Percentiles rank a stretch among this genome's conserved stretches.
Conservation (phyloP, 345 rosid species). For the Nephelium lappaceum region DNA sequence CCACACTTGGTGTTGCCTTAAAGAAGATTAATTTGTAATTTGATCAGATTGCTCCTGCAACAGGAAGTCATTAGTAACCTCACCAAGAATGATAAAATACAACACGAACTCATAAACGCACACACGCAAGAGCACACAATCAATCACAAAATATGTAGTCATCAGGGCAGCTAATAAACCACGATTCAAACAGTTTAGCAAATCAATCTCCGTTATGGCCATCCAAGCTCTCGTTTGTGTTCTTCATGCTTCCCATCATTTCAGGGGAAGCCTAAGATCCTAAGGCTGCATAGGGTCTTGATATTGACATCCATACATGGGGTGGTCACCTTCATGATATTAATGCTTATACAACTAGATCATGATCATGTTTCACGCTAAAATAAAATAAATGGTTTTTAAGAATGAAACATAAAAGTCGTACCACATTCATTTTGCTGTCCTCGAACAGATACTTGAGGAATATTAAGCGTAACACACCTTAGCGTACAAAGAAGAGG, state of each 20-base stretch:
- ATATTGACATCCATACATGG: background rate
- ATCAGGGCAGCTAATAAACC: background rate
- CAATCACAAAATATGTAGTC: background rate
- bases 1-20: too few species aligned
- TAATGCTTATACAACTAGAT: background rate
- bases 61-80: too few species aligned
- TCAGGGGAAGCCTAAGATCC: background rate
- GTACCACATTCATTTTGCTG: background rate
- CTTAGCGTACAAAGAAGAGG: slow-evolving; percentile 35
- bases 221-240: background rate
- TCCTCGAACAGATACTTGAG: background rate
- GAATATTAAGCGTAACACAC: slow-evolving; percentile 22
- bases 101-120: background rate
- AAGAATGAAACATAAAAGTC: slow-evolving; percentile 1
- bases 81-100: too few species aligned
- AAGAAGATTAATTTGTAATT: too few species aligned
- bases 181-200: background rate
- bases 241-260: background rate
- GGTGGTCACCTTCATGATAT: background rate
- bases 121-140: background rate
- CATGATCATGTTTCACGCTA: background rate
- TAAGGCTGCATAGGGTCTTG: too few species aligned
- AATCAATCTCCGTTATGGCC: background rate
- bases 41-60: too few species aligned
- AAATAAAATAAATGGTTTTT: background rate